These are phyloP conservation scores for Hypoxylon crocopeplum DNA, from an alignment of 495 filamentous ascomycete species.

Conservation along the genomic window DNA sequence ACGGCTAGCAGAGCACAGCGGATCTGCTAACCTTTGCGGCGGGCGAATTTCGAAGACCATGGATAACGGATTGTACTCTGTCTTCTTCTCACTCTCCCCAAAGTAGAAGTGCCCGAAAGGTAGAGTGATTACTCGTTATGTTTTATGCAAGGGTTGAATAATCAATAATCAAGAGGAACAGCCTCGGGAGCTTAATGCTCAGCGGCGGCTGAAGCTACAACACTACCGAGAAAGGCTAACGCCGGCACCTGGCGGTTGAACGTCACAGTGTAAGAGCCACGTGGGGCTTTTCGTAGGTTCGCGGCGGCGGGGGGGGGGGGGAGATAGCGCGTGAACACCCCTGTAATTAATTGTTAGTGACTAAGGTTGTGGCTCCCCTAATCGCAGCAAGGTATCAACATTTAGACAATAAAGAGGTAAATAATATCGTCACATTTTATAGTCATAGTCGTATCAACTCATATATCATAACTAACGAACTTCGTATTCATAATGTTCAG, in stretches of 20 bases:
- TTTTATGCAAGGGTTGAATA: conserved; percentile 13
- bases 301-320: conserved; percentile 14
- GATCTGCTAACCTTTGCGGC: conserved; percentile 36
- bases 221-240: conserved; percentile 10
- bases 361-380: background rate
- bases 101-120: background rate
- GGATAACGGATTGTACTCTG: conserved; percentile 17
- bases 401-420: no score
- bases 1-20: conserved; percentile 31
- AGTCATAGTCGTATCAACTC: no score
- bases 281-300: conserved; percentile 34
- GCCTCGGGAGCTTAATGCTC: conserved; percentile 4
- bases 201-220: conserved; percentile 7
- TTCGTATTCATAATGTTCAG: no score
- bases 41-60: conserved; percentile 36
- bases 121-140: no score
- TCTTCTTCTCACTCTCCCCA: background rate
- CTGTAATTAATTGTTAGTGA: no score
- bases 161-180: conserved; percentile 7
- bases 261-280: conserved; percentile 31
- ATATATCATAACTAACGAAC: no score
- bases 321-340: background rate
- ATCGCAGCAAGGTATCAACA: no score
- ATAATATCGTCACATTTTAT: no score
- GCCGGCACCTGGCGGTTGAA: conserved; percentile 3